Percentiles rank a stretch among this genome's conserved stretches.
These are phyloP conservation scores for Apiotrichum mycotoxinovorans DNA, from an alignment of 1,284 basidiomycete genomes.

Conservation along the genomic window DNA sequence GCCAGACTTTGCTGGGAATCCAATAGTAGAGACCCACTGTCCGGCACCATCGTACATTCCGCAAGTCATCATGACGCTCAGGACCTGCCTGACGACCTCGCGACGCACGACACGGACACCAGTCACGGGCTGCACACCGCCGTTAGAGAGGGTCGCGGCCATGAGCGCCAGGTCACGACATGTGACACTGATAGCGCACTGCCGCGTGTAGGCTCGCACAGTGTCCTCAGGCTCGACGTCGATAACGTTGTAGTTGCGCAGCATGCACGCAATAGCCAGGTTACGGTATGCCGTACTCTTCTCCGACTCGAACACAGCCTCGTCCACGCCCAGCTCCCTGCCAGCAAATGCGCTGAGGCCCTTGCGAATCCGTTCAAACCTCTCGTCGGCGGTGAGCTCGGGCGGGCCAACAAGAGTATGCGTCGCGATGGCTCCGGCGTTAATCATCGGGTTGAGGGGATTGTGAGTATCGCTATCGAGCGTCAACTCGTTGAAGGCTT, in stretches of 20 bases:
- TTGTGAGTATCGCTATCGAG: conserved; percentile 15
- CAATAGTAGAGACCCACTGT: conserved; percentile 13
- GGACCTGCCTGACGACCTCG: conserved; percentile 16
- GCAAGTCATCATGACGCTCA: conserved; percentile 21
- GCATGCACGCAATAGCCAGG: conserved; percentile 18
- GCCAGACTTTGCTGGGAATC: conserved; percentile 18
- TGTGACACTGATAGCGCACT: conserved; percentile 18
- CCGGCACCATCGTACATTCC: conserved; percentile 23
- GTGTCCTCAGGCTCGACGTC: conserved; percentile 8
- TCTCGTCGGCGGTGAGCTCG: not conserved
- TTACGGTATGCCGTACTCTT: conserved; percentile 16
- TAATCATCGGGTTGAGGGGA: conserved; percentile 22
- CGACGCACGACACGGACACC: conserved; percentile 11
- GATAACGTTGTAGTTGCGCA: conserved; percentile 17
- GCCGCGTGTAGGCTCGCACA: conserved; percentile 16
- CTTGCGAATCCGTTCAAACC: conserved; percentile 14
- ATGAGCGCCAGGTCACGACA: conserved; percentile 20
- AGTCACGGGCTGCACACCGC: conserved; percentile 21
- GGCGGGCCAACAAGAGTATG: conserved; percentile 10
- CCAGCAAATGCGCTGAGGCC: conserved; percentile 15
- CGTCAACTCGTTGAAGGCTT: conserved; percentile 19
- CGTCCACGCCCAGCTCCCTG: conserved; percentile 14
- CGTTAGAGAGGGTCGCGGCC: conserved; percentile 18
- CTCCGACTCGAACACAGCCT: conserved; percentile 13
- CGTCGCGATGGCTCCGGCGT: conserved; percentile 19